Conservation (phyloP, 2,329 filamentous ascomycete species). For the Aspergillus cejpii region DNA sequence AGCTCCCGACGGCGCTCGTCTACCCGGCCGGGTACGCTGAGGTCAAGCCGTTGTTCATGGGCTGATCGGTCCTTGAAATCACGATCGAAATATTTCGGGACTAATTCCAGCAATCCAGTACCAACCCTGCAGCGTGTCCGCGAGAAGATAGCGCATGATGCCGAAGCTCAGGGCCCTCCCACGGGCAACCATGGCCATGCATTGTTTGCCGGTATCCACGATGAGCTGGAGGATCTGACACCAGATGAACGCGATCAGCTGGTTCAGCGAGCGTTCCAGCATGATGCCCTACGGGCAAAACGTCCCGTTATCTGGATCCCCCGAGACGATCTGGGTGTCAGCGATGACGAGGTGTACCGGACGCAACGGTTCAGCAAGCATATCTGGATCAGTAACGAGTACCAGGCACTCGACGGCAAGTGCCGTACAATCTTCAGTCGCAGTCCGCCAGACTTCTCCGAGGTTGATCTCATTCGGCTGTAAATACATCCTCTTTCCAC, state of each 20-base stretch:
- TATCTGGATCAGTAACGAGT: slow-evolving; percentile 92
- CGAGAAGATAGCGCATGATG: slow-evolving; percentile 45
- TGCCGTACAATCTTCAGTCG: slow-evolving; percentile 74
- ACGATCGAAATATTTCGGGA: slow-evolving; percentile 38
- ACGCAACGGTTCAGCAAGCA: slow-evolving; percentile 68
- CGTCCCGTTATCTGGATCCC: slow-evolving; percentile 92
- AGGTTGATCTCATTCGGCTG: slow-evolving; percentile 77
- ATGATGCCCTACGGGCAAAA: slow-evolving; percentile 75
- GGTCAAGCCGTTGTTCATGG: slow-evolving; percentile 36
- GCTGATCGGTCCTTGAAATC: slow-evolving; percentile 38
- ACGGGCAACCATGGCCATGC: slow-evolving; percentile 63
- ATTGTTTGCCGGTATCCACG: slow-evolving; percentile 78
- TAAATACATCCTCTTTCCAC: slow-evolving; percentile 31
- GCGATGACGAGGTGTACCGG: slow-evolving; percentile 79
- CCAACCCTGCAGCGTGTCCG: slow-evolving; percentile 32
- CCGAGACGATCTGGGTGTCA: slow-evolving; percentile 79
- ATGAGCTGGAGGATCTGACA: slow-evolving; percentile 90
- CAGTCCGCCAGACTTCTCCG: slow-evolving; percentile 83
- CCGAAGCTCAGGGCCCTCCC: slow-evolving; percentile 60
- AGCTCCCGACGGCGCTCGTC: slow-evolving; percentile 17
- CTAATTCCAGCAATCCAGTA: slow-evolving; percentile 28
- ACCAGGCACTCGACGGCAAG: slow-evolving; percentile 78
- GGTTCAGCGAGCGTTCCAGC: slow-evolving; percentile 81
- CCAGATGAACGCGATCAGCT: slow-evolving; percentile 81
- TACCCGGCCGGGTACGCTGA: slow-evolving; percentile 20